Base-by-base conservation (phyloP, 495 filamentous ascomycete species). In the Podospora pseudoanserina region DNA sequence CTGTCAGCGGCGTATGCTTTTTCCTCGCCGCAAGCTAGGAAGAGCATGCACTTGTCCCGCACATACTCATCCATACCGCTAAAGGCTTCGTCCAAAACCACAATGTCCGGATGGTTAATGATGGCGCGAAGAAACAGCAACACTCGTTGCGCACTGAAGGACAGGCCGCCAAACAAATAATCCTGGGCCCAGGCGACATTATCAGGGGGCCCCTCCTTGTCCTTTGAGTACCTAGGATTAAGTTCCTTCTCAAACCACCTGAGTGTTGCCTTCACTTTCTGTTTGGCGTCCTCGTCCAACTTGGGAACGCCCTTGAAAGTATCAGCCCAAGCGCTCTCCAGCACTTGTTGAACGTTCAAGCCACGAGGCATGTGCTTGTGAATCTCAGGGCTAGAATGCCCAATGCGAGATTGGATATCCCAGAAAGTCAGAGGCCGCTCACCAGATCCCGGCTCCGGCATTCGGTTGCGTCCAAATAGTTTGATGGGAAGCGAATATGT, bases 41-140 rank as follows among this genome's bases (percentile, higher is more conserved):
- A 95, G 0, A 86, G 76, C 65, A 94, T 81, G 70, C 94, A 97
- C 71, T 91, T 93, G 72, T 96, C 89, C 16, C 93, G 84, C n/a
- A 95, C 86, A 0, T 81, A 83, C 54, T 90, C 87, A 67, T 94
- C 88, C 88, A 99, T 92, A 30, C 94, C 93, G 58, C 91, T 92
- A 72, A 97, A 96, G 0, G 95, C 88, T 78, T 99, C 95, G 72
- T 98, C 95, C 2, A 98, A 86, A 53, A 99, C 91, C 34, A 98
- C 84, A 57, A 99, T 85, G 68, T 97, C 94, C 0, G 93, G 92
- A 65, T 85, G 85, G 69, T 93, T 90, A 71, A 95, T 86, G 44
- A 96, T 80, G 18, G 94, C 91, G 6, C 96, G 87, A 30, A 98
- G 80, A 77, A 98, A 95, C 2, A 99, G 86, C 11, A 90, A 84